Percentiles rank a stretch among this genome's conserved stretches.
Conservation (phyloP, 495 filamentous ascomycete species). For the Parathielavia appendiculata region DNA sequence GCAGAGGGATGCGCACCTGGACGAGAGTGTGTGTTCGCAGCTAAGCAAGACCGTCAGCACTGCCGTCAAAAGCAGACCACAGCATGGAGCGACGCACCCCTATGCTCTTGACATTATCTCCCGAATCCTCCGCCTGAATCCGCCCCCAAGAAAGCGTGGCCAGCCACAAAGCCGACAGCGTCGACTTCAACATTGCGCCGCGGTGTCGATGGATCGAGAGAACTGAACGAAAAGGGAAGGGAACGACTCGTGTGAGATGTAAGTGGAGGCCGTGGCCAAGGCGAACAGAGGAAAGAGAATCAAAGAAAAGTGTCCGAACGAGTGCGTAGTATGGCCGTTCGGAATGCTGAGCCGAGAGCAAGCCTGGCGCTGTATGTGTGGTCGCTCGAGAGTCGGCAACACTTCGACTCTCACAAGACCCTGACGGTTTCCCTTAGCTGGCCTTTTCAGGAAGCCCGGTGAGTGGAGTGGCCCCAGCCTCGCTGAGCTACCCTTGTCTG, state of each 20-base stretch:
- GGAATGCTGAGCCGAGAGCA: conserved; percentile 15
- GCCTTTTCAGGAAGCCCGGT: conserved; percentile 27
- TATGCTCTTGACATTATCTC: conserved; percentile 52
- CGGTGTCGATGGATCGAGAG: conserved; percentile 8
- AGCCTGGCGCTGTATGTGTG: not conserved
- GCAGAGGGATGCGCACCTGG: conserved; percentile 41
- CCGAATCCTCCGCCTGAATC: conserved; percentile 33
- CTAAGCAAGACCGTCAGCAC: conserved; percentile 36
- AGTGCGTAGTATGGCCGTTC: conserved; percentile 16
- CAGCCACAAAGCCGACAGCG: conserved; percentile 52
- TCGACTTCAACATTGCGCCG: conserved; percentile 40
- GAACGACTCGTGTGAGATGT: not conserved
- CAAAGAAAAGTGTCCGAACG: conserved; percentile 18
- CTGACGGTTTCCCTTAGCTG: conserved; percentile 27
- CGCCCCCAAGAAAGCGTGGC: conserved; percentile 46
- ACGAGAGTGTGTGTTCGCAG: conserved; percentile 72
- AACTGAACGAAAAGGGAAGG: conserved; percentile 4
- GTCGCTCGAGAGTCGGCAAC: conserved; percentile 1
- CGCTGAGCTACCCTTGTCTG: conserved; percentile 24
- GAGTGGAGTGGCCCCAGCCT: conserved; percentile 18
- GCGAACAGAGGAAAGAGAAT: conserved; percentile 13
- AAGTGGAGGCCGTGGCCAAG: conserved; percentile 6
- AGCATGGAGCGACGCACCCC: conserved; percentile 32
- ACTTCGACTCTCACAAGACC: conserved; percentile 2
- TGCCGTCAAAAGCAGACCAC: not conserved